These are phyloP conservation scores for Diaporthe amygdali DNA, from an alignment of 2,329 filamentous ascomycete genomes.

Conservation along the genomic window DNA sequence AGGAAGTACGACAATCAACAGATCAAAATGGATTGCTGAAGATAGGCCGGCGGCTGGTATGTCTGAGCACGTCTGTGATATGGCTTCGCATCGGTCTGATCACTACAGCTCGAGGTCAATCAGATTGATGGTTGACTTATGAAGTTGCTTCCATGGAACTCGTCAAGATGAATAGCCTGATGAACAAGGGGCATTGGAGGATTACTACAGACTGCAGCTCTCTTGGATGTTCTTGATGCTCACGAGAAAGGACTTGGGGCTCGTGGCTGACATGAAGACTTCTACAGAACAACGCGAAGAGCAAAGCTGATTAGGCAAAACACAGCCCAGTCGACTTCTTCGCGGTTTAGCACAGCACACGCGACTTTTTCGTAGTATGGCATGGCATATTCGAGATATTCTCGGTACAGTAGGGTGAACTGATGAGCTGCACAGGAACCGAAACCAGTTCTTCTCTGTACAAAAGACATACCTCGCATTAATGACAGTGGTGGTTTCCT, in stretches of 20 bases:
- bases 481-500: background rate
- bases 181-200: background rate
- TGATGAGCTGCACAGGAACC: background rate
- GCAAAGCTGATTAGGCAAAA: background rate
- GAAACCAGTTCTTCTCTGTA: background rate
- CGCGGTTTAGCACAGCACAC: too few relatives aligned
- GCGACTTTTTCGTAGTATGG: too few relatives aligned
- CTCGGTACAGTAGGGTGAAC: background rate
- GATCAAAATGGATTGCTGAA: background rate
- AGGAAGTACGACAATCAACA: background rate
- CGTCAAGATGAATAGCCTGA: too few relatives aligned
- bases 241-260: background rate
- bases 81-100: too few relatives aligned
- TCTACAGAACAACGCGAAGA: background rate
- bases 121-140: background rate
- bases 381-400: background rate
- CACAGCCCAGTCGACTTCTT: too few relatives aligned
- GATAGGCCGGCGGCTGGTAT: too few relatives aligned
- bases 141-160: background rate
- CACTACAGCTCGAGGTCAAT: background rate
- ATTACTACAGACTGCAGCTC: accelerated
- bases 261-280: background rate
- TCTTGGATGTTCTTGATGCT: background rate
- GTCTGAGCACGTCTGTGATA: background rate
- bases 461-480: background rate